These are phyloP conservation scores for Penicillium sp. DNA, from an alignment of 2,329 filamentous ascomycete species.

Conservation along the genomic window DNA sequence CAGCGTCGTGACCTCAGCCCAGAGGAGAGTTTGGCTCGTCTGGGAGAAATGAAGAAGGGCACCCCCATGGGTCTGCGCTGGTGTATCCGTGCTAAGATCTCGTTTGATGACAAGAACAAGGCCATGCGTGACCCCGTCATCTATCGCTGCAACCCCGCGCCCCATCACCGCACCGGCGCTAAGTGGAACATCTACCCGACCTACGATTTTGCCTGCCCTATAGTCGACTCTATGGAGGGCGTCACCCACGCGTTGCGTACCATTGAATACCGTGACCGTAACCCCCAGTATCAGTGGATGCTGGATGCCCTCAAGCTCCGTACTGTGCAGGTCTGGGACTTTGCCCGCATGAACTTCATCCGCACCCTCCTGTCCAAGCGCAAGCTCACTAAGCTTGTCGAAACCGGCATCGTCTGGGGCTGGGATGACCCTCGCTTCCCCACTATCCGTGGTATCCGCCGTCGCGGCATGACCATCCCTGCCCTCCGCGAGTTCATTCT, in stretches of 20 bases:
- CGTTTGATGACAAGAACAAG: constrained; percentile 87
- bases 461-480: constrained; percentile 48
- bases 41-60: constrained; percentile 89
- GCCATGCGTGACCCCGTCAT: constrained; percentile 95
- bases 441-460: constrained; percentile 48
- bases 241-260: constrained; percentile 63
- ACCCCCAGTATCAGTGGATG: constrained; percentile 52
- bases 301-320: constrained; percentile 46
- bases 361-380: constrained; percentile 50
- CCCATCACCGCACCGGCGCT: constrained; percentile 59
- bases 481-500: constrained; percentile 49
- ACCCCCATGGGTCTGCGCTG: constrained; percentile 72
- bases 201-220: constrained; percentile 62
- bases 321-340: constrained; percentile 49
- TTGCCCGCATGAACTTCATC: constrained; percentile 51
- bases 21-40: constrained; percentile 79
- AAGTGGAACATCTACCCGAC: constrained; percentile 65
- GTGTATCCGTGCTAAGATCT: constrained; percentile 94
- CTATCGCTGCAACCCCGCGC: constrained; percentile 78
- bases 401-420: constrained; percentile 47
- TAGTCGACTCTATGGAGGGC: constrained; percentile 59
- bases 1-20: constrained; percentile 70
- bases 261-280: constrained; percentile 50
- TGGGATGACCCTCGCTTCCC: constrained; percentile 52
- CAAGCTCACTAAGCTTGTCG: constrained; percentile 50